These are phyloP conservation scores for Cucumis hystrix DNA, from an alignment of 306 rosid genomes.

Conservation along the genomic window DNA sequence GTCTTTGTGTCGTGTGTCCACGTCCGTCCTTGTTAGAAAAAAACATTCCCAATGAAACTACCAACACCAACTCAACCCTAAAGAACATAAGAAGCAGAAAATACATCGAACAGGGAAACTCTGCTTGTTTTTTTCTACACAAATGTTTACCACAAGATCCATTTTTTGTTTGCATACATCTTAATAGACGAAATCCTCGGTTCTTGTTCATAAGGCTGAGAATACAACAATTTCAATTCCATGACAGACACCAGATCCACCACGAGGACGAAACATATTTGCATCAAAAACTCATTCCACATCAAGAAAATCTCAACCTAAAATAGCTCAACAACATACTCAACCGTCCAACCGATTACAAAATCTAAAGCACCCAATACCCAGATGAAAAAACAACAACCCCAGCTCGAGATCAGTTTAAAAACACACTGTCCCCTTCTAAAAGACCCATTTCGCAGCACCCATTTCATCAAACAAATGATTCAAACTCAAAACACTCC, in stretches of 20 bases:
- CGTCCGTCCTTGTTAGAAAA: neutral
- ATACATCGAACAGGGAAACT: neutral
- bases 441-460: neutral
- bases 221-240: neutral
- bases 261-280: neutral
- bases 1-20: neutral
- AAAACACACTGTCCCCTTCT: neutral
- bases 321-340: neutral
- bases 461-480: neutral
- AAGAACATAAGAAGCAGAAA: neutral
- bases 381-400: neutral
- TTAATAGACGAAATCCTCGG: neutral
- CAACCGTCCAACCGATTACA: neutral
- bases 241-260: constrained; percentile 6
- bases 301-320: neutral
- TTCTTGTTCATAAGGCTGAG: neutral
- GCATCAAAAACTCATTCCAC: neutral
- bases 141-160: neutral
- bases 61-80: neutral
- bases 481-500: neutral
- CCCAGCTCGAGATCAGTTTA: neutral
- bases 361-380: neutral
- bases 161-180: neutral
- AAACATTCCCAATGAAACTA: neutral
- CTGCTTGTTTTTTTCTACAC: neutral